Evolutionary conservation across 495 filamentous ascomycete genomes (phyloP).

Genomic region (Penicillium herquei): DNA sequence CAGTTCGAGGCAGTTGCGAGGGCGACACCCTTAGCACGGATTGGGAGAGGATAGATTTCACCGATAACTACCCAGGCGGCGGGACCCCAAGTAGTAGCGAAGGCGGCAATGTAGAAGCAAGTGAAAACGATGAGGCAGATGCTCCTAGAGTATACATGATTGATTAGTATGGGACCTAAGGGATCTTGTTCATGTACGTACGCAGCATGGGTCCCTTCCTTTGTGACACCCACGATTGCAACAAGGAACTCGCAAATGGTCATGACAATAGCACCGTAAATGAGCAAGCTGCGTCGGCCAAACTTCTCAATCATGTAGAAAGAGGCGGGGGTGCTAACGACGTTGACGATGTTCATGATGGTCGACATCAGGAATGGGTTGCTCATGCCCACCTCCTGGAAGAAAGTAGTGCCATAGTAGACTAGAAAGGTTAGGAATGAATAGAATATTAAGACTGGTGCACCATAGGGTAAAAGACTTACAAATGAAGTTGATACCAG

Average conservation of each 20-base stretch:
- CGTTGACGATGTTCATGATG: conserved; percentile 66
- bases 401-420: conserved; percentile 71
- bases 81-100: conserved; percentile 81
- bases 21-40: conserved; percentile 72
- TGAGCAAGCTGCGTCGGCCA: conserved; percentile 70
- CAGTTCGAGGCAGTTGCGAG: conserved; percentile 79
- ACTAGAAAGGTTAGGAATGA: conserved; percentile 26
- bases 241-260: conserved; percentile 59
- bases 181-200: conserved; percentile 9
- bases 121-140: conserved; percentile 64
- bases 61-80: conserved; percentile 76
- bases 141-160: conserved; percentile 8
- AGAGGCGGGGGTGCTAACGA: conserved; percentile 62
- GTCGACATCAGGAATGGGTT: conserved; percentile 66
- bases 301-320: conserved; percentile 74
- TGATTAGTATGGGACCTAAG: background rate
- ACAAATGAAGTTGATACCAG: conserved; percentile 72
- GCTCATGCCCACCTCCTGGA: conserved; percentile 59
- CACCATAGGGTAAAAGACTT: conserved; percentile 19
- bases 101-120: conserved; percentile 83
- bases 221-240: conserved; percentile 53
- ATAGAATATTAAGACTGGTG: conserved; percentile 15
- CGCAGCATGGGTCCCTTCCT: conserved; percentile 29
- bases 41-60: conserved; percentile 78
- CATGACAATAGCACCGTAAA: conserved; percentile 68